Conservation (phyloP, 225 moss, liverwort and hornwort species). For the Anthoceros angustus region DNA sequence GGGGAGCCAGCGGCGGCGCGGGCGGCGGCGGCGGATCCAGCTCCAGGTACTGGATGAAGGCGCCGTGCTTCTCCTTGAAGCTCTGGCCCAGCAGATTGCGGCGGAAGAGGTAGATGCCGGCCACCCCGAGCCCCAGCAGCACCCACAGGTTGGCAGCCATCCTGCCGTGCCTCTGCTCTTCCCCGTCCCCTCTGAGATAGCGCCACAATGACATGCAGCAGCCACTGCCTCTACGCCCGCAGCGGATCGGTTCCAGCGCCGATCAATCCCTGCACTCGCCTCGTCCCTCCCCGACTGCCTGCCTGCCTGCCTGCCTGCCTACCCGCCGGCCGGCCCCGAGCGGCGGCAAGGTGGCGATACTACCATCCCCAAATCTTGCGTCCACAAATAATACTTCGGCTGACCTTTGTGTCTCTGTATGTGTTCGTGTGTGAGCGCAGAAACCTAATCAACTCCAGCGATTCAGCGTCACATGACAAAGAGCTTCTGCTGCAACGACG, state of each 20-base stretch:
- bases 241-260: too few relatives aligned
- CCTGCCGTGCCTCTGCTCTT: conserved; percentile 15
- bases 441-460: too few relatives aligned
- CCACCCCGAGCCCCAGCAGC: conserved; percentile 76
- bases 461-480: too few relatives aligned
- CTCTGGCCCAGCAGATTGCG: conserved; percentile 32
- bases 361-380: too few relatives aligned
- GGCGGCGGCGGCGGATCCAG: conserved; percentile 64
- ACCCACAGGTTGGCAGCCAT: conserved; percentile 51
- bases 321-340: too few relatives aligned
- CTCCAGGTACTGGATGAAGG: conserved; percentile 84
- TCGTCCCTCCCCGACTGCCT: neutral
- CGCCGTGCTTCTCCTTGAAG: conserved; percentile 56
- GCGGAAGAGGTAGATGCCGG: conserved; percentile 55
- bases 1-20: conserved; percentile 59
- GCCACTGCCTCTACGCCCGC: neutral
- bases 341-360: too few relatives aligned
- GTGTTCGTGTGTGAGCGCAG: too few relatives aligned
- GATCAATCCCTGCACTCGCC: neutral
- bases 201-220: conserved; percentile 4
- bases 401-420: too few relatives aligned
- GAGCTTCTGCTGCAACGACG: too few relatives aligned
- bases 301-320: too few relatives aligned
- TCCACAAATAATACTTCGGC: too few relatives aligned
- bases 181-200: conserved; percentile 4